Conservation (phyloP, 768 basidiomycete species). For the Mycena floridula region DNA sequence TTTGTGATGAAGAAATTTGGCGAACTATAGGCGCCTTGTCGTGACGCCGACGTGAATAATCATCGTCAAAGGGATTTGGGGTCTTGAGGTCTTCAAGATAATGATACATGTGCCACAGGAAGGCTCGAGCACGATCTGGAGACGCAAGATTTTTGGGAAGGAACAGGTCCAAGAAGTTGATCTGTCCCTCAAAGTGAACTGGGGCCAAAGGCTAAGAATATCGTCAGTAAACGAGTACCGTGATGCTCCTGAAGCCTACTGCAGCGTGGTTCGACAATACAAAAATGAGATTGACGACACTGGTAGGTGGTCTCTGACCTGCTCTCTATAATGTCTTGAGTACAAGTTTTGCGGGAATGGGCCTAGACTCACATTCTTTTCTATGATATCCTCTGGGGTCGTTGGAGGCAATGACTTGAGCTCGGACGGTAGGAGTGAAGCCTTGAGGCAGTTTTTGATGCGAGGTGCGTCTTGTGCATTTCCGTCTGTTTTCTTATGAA, state of each 20-base stretch:
- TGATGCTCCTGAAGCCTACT: constrained; percentile 35
- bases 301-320: constrained; percentile 71
- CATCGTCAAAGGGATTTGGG: constrained; percentile 74
- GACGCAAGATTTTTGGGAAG: constrained; percentile 71
- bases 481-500: constrained; percentile 80
- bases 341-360: constrained; percentile 5
- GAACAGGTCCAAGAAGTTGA: constrained; percentile 83
- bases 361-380: constrained; percentile 47
- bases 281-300: constrained; percentile 82
- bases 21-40: constrained; percentile 63
- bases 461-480: constrained; percentile 89
- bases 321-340: constrained; percentile 33
- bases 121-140: constrained; percentile 64
- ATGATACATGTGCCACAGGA: constrained; percentile 80
- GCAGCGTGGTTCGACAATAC: constrained; percentile 74
- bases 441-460: constrained; percentile 87
- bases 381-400: constrained; percentile 68
- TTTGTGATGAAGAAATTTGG: constrained; percentile 48
- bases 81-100: constrained; percentile 65
- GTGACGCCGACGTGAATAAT: constrained; percentile 46
- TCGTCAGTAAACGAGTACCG: constrained; percentile 7
- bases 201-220: constrained; percentile 46
- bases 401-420: constrained; percentile 59
- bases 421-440: constrained; percentile 68
- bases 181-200: constrained; percentile 65